A percentile compares a stretch with the other conserved stretches of the same genome.
These are phyloP conservation scores for Penicillium sp. DNA, from an alignment of 2,329 filamentous ascomycete species.

Conservation along the genomic window DNA sequence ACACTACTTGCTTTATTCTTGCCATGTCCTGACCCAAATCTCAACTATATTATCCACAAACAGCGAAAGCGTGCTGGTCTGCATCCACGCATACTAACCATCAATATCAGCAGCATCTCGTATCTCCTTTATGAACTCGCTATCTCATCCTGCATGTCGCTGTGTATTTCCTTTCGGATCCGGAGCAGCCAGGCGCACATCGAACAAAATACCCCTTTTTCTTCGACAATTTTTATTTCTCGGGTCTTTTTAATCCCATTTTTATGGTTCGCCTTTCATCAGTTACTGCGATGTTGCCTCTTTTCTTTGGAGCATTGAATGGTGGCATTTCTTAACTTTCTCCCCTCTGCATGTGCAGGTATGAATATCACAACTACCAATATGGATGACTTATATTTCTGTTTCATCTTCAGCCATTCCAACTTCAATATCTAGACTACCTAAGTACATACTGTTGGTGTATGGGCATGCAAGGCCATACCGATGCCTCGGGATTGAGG, in stretches of 20 bases:
- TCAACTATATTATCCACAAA: background rate
- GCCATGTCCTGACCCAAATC: background rate
- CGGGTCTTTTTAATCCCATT: background rate
- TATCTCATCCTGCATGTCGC: background rate
- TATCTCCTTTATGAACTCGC: background rate
- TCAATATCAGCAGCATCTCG: background rate
- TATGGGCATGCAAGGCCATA: no score
- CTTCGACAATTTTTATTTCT: background rate
- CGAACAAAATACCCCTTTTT: conserved; percentile 10
- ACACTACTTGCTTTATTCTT: conserved; percentile 1
- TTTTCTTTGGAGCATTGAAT: background rate
- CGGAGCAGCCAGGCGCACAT: conserved; percentile 5
- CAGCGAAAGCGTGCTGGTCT: conserved; percentile 5
- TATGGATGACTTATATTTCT: background rate
- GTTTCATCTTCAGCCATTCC: background rate
- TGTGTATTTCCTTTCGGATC: background rate
- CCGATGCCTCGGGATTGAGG: no score
- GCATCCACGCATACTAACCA: conserved; percentile 7
- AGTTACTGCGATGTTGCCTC: background rate
- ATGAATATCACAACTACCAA: background rate
- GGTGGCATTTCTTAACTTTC: background rate
- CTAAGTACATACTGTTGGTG: no score
- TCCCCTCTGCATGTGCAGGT: background rate
- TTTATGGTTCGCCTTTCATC: background rate
- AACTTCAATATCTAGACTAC: no score